Percentiles rank a stretch among this genome's conserved stretches.
Conservation (phyloP, 2,329 filamentous ascomycete species). For the Exophiala sp. region DNA sequence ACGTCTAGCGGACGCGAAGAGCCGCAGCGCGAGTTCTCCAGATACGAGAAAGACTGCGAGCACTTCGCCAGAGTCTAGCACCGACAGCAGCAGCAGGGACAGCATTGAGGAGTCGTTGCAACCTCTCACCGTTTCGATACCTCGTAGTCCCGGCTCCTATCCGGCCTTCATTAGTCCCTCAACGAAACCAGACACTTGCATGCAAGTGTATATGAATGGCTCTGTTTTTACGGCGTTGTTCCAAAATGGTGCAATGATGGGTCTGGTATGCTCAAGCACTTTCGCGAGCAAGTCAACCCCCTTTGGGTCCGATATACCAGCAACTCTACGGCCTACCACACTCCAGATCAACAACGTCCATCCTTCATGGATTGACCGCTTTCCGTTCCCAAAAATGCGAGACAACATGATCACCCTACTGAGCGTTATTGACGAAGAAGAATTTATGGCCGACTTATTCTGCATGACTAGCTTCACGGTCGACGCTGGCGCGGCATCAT, state of each 20-base stretch:
- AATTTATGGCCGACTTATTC: slow-evolving; percentile 36
- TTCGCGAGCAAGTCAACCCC: slow-evolving; percentile 29
- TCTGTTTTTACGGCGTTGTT: slow-evolving; percentile 34
- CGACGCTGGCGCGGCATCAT: slow-evolving; percentile 28
- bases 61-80: background rate
- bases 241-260: slow-evolving; percentile 33
- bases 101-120: background rate
- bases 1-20: slow-evolving; percentile 11
- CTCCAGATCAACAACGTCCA: slow-evolving; percentile 36
- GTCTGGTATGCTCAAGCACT: slow-evolving; percentile 30
- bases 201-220: slow-evolving; percentile 10
- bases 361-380: slow-evolving; percentile 40
- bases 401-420: slow-evolving; percentile 35
- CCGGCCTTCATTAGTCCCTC: background rate
- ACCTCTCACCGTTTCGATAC: background rate
- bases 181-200: background rate
- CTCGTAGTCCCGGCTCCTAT: background rate
- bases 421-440: slow-evolving; percentile 36
- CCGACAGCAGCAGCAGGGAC: too few species aligned
- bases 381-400: slow-evolving; percentile 41
- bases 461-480: slow-evolving; percentile 35
- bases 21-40: background rate
- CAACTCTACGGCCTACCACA: slow-evolving; percentile 35
- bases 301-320: slow-evolving; percentile 22
- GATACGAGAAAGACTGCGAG: background rate